Base-by-base conservation (phyloP, 106 monocot species). In the Allium cepa region DNA sequence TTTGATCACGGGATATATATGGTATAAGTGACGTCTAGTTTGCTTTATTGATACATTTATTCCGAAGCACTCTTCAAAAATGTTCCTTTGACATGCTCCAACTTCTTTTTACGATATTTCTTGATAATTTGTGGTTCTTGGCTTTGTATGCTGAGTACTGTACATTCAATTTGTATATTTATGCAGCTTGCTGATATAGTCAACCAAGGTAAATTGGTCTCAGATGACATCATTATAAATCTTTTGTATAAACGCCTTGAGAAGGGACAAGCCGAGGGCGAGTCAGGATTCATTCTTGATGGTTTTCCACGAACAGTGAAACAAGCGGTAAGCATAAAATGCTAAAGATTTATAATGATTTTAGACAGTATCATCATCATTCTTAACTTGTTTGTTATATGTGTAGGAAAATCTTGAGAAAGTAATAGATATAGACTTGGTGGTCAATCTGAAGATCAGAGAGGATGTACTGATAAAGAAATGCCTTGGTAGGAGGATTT, bases 401-500 rank as follows among this genome's bases (percentile, higher is more conserved):
- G 45, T 75, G 17, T 67, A 94, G 94, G 87, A 90, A 87, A 90
- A 90, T 18, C 78, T 94, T 15, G 90, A 94, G 26, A 87, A 80
- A 68, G 87, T 90, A 47, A 79, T 82, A 12, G 84, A 87, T 66
- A 83, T 94, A 69, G 94, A 94, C 70, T 62, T 90, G 72, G 94
- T 85, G 48, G 63, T 94, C 71, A 94, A 94, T 62, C 76, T 94
- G 49, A 94, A 94, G 82, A 82, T 94, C 15, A 84, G 87, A 66
- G 87, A 94, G 79, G 90, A 94, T 59, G 76, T 94, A 12, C 53
- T 94, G 28, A 11, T 94, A 68, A 77, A 84, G 74, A 94, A 94
- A 67, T 94, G 94, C 64, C 84, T 94, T 71, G 94, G 94, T 46
- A 90, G 94, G 73, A 82, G 94, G 71, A 87, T 94, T 59, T 94